Percentiles rank a stretch among this genome's conserved stretches.
These are phyloP conservation scores for Chrysanthemum makinoi DNA, from an alignment of 129 eudicot genomes.

Conservation along the genomic window DNA sequence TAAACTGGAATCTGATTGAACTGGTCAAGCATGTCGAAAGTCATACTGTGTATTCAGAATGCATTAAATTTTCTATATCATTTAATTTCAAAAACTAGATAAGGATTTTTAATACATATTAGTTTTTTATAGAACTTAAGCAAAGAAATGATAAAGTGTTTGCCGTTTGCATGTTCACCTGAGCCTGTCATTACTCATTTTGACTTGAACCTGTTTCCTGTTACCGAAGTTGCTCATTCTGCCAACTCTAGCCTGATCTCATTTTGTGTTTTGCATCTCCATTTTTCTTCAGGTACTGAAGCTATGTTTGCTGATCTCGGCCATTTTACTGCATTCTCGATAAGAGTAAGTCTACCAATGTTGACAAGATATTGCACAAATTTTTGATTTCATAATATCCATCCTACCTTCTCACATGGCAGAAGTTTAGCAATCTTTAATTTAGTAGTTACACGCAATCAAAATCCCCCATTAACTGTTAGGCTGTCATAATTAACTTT, in stretches of 20 bases:
- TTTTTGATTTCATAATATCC: background rate
- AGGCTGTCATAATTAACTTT: background rate
- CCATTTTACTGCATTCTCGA: conserved; percentile 70
- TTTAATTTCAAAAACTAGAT: too few relatives aligned
- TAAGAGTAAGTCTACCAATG: conserved; percentile 53
- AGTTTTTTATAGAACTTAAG: too few relatives aligned
- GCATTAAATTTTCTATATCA: too few relatives aligned
- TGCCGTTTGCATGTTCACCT: background rate
- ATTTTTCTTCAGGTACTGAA: conserved; percentile 63
- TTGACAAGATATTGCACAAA: conserved; percentile 3
- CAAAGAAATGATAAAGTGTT: too few relatives aligned
- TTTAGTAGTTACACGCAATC: background rate
- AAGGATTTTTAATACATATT: too few relatives aligned
- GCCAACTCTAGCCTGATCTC: background rate
- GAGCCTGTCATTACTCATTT: background rate
- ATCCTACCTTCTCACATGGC: conserved; percentile 17
- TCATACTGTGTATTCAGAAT: too few relatives aligned
- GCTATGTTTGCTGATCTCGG: conserved; percentile 99
- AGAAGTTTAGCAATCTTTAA: conserved; percentile 1
- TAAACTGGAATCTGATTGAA: too few relatives aligned
- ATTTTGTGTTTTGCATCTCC: conserved; percentile 7
- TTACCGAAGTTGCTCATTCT: background rate
- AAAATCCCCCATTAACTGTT: background rate
- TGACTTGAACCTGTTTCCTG: too few relatives aligned
- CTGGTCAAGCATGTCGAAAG: too few relatives aligned